Evolutionary conservation across 2,329 filamentous ascomycete genomes (phyloP), one percentile per base, ranked within the genome.

Genomic region (Chrysoporthe austroafricana): DNA sequence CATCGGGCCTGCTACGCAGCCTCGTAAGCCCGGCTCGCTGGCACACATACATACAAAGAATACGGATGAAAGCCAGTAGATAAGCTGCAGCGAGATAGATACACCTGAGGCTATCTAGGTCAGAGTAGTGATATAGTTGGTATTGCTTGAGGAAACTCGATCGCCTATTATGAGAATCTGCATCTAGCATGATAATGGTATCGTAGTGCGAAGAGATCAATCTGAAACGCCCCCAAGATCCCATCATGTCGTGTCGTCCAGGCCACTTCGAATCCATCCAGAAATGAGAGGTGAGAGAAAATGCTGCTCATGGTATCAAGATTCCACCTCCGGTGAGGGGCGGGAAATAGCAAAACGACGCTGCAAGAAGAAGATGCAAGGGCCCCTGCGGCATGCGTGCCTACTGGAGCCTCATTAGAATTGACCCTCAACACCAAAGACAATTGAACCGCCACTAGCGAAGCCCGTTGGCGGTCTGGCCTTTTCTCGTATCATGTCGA

Each of bases 181-280:
- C 48, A 46, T 26, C 16, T 62, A 39, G 39, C 39, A 54, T n/a
- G 21, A 34, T 64, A 36, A 46, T 67, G 65, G 65, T 67, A 67
- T 67, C 65, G 50, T 67, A 63, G 52, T 67, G 48, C 39, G 18
- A 43, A n/a, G 9, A 21, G 46, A 52, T 52, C 60, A 43, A 64
- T 46, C 60, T 32, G 34, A 64, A 67, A 67, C 65, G 54, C 65
- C 65, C 43, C 14, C 21, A n/a, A 52, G 26, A 18, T 34, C 43
- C 61, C 42, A 26, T 8, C 46, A 42, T 36, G 14, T 11, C 32
- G 32, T 39, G 34, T 26, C 54, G 18, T 46, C 4, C 11, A 44
- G 21, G 14, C 11, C 57, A 8, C 11, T 21, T 6, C 36, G 6
- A 52, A 50, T 14, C 50, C 34, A 26, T 8, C 57, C 65, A 32